These are phyloP conservation scores for Rhizopus delemar DNA, from an alignment of 371 early-diverging fungal genomes.

Conservation along the genomic window DNA sequence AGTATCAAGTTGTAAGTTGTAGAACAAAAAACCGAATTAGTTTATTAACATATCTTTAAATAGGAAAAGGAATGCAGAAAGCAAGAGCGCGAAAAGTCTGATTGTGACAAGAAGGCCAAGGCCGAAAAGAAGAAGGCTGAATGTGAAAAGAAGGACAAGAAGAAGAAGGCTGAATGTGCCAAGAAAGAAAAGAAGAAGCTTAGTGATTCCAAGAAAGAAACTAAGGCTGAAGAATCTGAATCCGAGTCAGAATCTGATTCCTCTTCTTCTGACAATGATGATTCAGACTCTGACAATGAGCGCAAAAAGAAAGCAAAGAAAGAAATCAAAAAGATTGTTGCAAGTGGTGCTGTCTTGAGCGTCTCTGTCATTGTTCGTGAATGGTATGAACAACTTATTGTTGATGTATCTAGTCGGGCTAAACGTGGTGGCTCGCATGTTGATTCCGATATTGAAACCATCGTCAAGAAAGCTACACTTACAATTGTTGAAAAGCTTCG, in stretches of 20 bases:
- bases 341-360: constrained; percentile 14
- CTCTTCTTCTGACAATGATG: constrained; percentile 11
- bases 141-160: constrained; percentile 3
- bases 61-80: constrained; percentile 23
- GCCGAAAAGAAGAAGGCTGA: constrained; percentile 13
- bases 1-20: constrained; percentile 22
- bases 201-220: constrained; percentile 7
- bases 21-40: background rate
- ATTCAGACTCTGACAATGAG: constrained; percentile 1
- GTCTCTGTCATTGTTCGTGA: constrained; percentile 30
- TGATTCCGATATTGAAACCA: constrained; percentile 31
- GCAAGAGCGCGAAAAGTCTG: constrained; percentile 10
- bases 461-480: constrained; percentile 29
- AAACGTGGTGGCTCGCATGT: constrained; percentile 35
- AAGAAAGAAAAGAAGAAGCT: constrained; percentile 17
- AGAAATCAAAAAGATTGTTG: constrained; percentile 18
- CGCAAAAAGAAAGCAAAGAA: constrained; percentile 1
- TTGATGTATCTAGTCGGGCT: constrained; percentile 33
- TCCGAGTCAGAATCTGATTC: constrained; percentile 13
- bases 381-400: constrained; percentile 35
- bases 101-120: background rate
- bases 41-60: constrained; percentile 1
- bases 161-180: constrained; percentile 15
- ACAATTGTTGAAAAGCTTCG: constrained; percentile 22
- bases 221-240: constrained; percentile 11